These are phyloP conservation scores for Talaromyces sp. DNA, from an alignment of 2,329 filamentous ascomycete species.

Conservation along the genomic window DNA sequence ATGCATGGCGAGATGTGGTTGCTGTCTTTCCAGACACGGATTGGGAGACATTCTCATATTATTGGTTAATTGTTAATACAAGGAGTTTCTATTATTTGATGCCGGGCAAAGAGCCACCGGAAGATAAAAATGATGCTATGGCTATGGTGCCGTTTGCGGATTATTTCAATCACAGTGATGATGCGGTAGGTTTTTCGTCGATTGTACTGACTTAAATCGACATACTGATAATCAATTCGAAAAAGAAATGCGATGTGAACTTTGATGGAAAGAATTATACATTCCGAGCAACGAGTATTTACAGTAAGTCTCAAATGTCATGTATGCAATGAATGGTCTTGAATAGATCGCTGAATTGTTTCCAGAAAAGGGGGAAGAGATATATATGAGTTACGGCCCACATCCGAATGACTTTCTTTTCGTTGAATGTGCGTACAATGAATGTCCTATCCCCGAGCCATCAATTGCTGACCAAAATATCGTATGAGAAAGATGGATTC, in stretches of 20 bases:
- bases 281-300: conserved; percentile 31
- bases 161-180: conserved; percentile 45
- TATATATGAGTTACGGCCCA: conserved; percentile 42
- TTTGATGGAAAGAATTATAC: conserved; percentile 34
- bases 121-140: conserved; percentile 42
- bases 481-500: conserved; percentile 35
- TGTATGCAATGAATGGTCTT: not conserved
- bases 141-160: conserved; percentile 44
- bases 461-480: not conserved
- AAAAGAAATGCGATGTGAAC: conserved; percentile 33
- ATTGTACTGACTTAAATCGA: not conserved
- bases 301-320: conserved; percentile 20
- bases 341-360: not conserved
- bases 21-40: conserved; percentile 41
- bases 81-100: conserved; percentile 56
- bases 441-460: too few species aligned
- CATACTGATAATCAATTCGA: not conserved
- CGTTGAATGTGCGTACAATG: conserved; percentile 35
- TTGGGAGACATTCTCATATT: conserved; percentile 47
- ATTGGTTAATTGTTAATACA: conserved; percentile 58
- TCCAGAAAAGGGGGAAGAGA: conserved; percentile 37
- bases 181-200: conserved; percentile 28
- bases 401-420: conserved; percentile 42
- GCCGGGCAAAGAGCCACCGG: conserved; percentile 32
- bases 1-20: conserved; percentile 47